Conservation (phyloP, 2,329 filamentous ascomycete species). For the Colletotrichum orchidophilum region DNA sequence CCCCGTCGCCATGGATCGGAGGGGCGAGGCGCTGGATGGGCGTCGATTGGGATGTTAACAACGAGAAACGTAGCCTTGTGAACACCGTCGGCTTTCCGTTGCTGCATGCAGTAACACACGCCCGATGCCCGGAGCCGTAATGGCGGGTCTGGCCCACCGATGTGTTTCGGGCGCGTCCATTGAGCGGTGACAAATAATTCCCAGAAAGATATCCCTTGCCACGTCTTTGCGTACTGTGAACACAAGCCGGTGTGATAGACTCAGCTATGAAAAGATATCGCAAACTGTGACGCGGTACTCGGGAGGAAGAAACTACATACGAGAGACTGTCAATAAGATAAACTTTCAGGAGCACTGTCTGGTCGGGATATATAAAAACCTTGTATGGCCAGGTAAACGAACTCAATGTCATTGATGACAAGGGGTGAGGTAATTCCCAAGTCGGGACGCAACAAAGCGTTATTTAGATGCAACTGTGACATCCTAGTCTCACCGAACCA, state of each 20-base stretch:
- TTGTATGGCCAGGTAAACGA: no score
- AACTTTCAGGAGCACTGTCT: no score
- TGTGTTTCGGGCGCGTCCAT: background rate
- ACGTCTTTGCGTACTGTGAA: background rate
- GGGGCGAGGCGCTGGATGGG: no score
- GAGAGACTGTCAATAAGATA: no score
- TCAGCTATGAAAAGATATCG: background rate
- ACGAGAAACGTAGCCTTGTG: background rate
- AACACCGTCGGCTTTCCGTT: background rate
- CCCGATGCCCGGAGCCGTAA: background rate
- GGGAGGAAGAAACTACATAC: background rate
- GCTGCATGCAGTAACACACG: background rate
- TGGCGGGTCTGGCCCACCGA: background rate
- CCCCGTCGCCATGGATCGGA: background rate
- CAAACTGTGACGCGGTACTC: background rate
- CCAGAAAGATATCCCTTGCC: background rate
- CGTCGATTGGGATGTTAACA: background rate
- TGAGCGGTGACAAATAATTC: background rate
- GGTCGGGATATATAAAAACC: no score
- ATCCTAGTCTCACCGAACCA: no score
- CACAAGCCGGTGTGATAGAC: background rate
- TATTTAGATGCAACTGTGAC: no score
- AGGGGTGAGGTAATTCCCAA: no score
- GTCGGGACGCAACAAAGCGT: no score
- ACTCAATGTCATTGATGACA: no score